A percentile compares a stretch with the other conserved stretches of the same genome.
Evolutionary conservation across 164 flowering plant genomes (phyloP).

Genomic region (Liriodendron chinense): DNA sequence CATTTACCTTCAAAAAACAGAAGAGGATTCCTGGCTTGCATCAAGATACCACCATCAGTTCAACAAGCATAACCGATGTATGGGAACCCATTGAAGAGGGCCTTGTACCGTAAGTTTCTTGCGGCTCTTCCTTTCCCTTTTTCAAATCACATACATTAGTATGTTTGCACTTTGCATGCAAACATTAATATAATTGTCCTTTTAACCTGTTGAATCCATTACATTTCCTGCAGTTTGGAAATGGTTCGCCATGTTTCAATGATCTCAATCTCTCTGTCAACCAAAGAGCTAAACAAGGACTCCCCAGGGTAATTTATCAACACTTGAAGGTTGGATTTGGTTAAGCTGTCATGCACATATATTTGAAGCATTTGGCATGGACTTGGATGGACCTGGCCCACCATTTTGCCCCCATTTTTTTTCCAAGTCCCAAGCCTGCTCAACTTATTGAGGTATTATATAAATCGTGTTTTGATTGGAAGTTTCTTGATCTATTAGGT

Average conservation of each 20-base stretch:
- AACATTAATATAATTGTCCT: background rate
- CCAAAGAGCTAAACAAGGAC: slow-evolving; percentile 55
- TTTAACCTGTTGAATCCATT: background rate
- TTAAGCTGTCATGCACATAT: background rate
- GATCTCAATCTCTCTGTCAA: slow-evolving; percentile 79
- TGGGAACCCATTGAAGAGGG: slow-evolving; percentile 98
- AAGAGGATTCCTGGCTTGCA: slow-evolving; percentile 60
- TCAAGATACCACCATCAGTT: slow-evolving; percentile 78
- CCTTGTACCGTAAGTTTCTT: slow-evolving; percentile 66
- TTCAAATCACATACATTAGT: background rate
- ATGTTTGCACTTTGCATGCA: background rate
- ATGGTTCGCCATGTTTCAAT: slow-evolving; percentile 84
- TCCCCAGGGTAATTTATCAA: slow-evolving; percentile 68
- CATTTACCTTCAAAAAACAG: slow-evolving; percentile 33
- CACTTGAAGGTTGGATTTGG: background rate
- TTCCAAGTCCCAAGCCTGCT: background rate
- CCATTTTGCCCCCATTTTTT: background rate
- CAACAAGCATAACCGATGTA: slow-evolving; percentile 81
- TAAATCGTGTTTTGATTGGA: background rate
- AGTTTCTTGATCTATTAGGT: slow-evolving; percentile 34
- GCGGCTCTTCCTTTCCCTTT: background rate
- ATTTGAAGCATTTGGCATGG: background rate
- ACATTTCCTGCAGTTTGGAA: slow-evolving; percentile 69
- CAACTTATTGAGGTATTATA: no score
- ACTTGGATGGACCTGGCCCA: background rate